phyloP scores from a whole-genome alignment of 495 filamentous ascomycete genomes.

The Neurospora discreta region DNA sequence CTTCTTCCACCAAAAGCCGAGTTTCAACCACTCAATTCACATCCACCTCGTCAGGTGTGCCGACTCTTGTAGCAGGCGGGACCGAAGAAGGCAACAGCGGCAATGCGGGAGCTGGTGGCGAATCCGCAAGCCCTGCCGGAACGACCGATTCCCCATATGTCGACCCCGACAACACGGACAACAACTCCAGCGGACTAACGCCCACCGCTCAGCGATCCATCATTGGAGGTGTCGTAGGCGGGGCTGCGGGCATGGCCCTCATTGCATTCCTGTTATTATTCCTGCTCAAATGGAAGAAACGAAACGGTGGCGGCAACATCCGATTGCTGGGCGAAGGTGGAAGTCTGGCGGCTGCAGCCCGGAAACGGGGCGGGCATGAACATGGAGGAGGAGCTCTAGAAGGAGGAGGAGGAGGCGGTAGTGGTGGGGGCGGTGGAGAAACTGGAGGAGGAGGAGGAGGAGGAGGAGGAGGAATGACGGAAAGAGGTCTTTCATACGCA shows the following conservation, averaged over 20 bases:
- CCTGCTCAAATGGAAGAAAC: conserved; percentile 45
- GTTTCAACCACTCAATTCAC: conserved; percentile 8
- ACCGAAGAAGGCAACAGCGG: background rate
- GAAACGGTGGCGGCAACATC: conserved; percentile 21
- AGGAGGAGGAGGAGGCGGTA: conserved; percentile 3
- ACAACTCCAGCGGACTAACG: conserved; percentile 14
- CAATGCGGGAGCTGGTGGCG: conserved; percentile 1
- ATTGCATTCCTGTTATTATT: conserved; percentile 44
- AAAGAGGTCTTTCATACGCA: conserved; percentile 42
- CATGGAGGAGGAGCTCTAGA: background rate
- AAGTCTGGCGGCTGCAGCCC: background rate
- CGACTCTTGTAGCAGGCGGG: conserved; percentile 4
- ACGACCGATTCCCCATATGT: background rate
- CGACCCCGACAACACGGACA: conserved; percentile 1
- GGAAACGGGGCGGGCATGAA: background rate
- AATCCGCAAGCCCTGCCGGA: background rate
- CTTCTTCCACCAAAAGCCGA: conserved; percentile 12
- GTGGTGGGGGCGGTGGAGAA: conserved; percentile 15
- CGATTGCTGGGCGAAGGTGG: conserved; percentile 20
- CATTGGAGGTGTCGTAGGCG: conserved; percentile 56
- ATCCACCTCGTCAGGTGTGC: conserved; percentile 1
- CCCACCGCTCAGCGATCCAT: conserved; percentile 29
- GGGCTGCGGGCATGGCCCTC: conserved; percentile 51
- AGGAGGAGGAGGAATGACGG: conserved; percentile 27
- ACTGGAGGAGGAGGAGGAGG: background rate